Percentiles rank a stretch among this genome's conserved stretches.
Evolutionary conservation across 2,329 filamentous ascomycete genomes (phyloP).

Genomic region (Hypoxylon sp.): DNA sequence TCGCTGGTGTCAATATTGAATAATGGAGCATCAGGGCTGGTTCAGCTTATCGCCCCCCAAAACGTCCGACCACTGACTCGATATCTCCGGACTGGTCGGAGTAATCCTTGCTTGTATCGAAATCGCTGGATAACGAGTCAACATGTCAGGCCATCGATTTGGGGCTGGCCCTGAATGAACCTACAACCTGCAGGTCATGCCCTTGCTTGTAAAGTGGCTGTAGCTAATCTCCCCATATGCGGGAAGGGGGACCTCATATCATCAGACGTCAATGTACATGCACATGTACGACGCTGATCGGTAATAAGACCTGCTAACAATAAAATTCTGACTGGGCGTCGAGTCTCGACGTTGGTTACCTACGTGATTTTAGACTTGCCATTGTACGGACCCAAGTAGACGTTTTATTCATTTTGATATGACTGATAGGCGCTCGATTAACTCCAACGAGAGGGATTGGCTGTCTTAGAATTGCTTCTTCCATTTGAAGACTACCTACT

Average conservation of each 20-base stretch:
- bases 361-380: conserved; percentile 15
- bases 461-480: conserved; percentile 46
- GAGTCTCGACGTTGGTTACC: conserved; percentile 8
- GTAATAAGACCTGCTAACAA: conserved; percentile 27
- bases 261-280: conserved; percentile 30
- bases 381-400: conserved; percentile 22
- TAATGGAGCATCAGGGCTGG: conserved; percentile 16
- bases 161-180: conserved; percentile 27
- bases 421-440: conserved; percentile 42
- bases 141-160: conserved; percentile 25
- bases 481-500: conserved; percentile 25
- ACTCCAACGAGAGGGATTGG: conserved; percentile 34
- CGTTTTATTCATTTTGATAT: conserved; percentile 36
- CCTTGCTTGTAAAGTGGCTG: conserved; percentile 40
- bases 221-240: conserved; percentile 40
- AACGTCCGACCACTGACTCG: conserved; percentile 8
- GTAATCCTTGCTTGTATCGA: conserved; percentile 37
- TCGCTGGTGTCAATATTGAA: conserved; percentile 29
- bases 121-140: conserved; percentile 15
- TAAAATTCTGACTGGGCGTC: conserved; percentile 30
- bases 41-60: conserved; percentile 20
- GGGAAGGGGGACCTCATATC: conserved; percentile 23
- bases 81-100: conserved; percentile 27
- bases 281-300: conserved; percentile 28
- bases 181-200: conserved; percentile 37